A percentile compares a stretch with the other conserved stretches of the same genome.
Conservation (phyloP, 306 rosid species). For the Inga oerstediana region DNA sequence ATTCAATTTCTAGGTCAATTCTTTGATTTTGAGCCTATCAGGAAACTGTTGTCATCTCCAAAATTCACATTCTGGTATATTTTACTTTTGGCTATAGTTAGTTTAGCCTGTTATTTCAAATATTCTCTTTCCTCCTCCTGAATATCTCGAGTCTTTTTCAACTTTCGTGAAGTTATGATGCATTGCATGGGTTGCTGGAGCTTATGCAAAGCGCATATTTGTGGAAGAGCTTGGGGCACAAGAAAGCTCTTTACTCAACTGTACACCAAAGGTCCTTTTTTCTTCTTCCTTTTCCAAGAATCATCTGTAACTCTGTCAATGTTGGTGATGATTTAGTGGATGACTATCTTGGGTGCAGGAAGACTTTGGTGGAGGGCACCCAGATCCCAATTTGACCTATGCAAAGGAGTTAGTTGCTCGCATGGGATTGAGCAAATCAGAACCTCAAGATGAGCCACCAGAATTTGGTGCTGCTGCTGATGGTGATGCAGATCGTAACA, state of each 20-base stretch:
- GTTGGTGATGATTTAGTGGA: constrained; percentile 10
- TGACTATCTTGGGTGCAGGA: constrained; percentile 63
- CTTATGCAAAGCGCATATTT: constrained; percentile 90
- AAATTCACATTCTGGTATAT: constrained; percentile 91
- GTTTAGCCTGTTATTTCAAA: constrained; percentile 28
- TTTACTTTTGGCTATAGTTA: constrained; percentile 12
- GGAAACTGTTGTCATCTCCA: constrained; percentile 74
- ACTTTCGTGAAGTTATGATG: constrained; percentile 62
- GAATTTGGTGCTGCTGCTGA: constrained; percentile 99
- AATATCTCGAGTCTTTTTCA: not conserved
- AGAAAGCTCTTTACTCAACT: constrained; percentile 88
- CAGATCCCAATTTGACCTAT: constrained; percentile 97
- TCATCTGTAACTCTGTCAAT: constrained; percentile 27
- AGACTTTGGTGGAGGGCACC: constrained; percentile 99
- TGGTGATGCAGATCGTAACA: constrained; percentile 99
- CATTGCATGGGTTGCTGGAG: constrained; percentile 93
- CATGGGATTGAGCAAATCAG: constrained; percentile 89
- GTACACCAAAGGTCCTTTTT: constrained; percentile 81
- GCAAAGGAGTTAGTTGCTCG: constrained; percentile 95
- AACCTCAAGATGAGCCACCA: constrained; percentile 74
- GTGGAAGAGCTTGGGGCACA: constrained; percentile 98
- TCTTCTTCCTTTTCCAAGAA: constrained; percentile 3
- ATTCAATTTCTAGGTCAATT: constrained; percentile 76
- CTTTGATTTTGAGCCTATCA: constrained; percentile 80
- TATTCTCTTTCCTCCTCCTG: constrained; percentile 15